Conservation (phyloP, 495 filamentous ascomycete species). For the Staphylotrichum tortipilum region DNA sequence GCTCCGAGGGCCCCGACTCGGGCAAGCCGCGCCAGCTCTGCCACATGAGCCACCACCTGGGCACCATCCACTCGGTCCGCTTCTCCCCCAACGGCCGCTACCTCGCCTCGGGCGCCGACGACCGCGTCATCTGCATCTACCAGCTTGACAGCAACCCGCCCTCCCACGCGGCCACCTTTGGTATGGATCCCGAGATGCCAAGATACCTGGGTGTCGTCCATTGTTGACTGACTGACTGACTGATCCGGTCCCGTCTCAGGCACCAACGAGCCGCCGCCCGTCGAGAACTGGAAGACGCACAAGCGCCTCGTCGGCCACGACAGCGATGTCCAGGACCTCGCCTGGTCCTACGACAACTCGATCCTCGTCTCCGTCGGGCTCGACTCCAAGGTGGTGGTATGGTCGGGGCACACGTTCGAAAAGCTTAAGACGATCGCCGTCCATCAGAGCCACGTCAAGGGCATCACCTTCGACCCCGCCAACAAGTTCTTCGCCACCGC, state of each 20-base stretch:
- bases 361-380: constrained; percentile 92
- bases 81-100: constrained; percentile 92
- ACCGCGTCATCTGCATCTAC: constrained; percentile 97
- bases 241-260: constrained; percentile 49
- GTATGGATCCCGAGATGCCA: constrained; percentile 37
- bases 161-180: constrained; percentile 63
- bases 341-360: constrained; percentile 93
- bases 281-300: constrained; percentile 94
- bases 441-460: constrained; percentile 96
- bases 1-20: constrained; percentile 58
- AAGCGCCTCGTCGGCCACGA: constrained; percentile 92
- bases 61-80: constrained; percentile 91
- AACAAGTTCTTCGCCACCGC: constrained; percentile 99
- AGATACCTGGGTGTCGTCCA: neutral
- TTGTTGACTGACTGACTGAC: constrained; percentile 16
- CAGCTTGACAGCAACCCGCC: constrained; percentile 74
- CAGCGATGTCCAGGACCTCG: constrained; percentile 96
- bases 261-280: constrained; percentile 81
- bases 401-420: constrained; percentile 96
- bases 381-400: constrained; percentile 96
- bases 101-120: constrained; percentile 91
- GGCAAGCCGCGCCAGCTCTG: constrained; percentile 86
- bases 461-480: constrained; percentile 94
- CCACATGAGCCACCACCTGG: constrained; percentile 95
- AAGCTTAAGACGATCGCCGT: constrained; percentile 86